These are phyloP conservation scores for Cladosporium halotolerans DNA, from an alignment of 2,329 filamentous ascomycete species.

Conservation along the genomic window DNA sequence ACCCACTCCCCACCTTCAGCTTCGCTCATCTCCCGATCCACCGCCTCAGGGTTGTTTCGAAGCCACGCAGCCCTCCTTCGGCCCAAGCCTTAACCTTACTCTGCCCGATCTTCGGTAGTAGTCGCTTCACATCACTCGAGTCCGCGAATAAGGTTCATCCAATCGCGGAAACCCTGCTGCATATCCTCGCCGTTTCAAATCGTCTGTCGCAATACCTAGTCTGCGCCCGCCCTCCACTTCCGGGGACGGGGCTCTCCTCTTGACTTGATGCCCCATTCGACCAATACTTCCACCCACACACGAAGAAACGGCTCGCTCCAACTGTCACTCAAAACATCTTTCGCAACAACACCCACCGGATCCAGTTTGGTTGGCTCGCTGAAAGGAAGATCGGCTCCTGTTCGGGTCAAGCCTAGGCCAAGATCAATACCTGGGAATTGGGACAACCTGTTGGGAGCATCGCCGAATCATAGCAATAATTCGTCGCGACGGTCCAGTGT, in stretches of 20 bases:
- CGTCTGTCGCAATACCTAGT: neutral
- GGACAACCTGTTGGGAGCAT: neutral
- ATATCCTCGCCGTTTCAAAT: neutral
- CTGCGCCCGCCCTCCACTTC: neutral
- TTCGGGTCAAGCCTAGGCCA: neutral
- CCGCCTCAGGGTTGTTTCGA: conserved; percentile 1
- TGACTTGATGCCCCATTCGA: conserved; percentile 1
- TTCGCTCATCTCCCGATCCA: neutral
- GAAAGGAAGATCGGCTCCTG: no score
- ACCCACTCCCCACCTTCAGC: conserved; percentile 1
- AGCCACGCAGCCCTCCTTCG: neutral
- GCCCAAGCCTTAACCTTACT: conserved; percentile 5
- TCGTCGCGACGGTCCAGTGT: conserved; percentile 1
- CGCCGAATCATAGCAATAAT: neutral
- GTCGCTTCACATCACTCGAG: neutral
- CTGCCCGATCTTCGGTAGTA: neutral
- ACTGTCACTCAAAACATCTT: no score
- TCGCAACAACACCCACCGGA: neutral
- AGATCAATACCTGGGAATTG: neutral
- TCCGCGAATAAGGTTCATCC: neutral
- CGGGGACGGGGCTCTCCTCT: neutral
- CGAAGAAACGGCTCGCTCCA: neutral
- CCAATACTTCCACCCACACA: neutral
- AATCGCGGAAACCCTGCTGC: conserved; percentile 3
- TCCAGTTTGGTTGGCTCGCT: neutral